Base-by-base conservation (phyloP, 164 flowering plant genomes). In the Piper betle region DNA sequence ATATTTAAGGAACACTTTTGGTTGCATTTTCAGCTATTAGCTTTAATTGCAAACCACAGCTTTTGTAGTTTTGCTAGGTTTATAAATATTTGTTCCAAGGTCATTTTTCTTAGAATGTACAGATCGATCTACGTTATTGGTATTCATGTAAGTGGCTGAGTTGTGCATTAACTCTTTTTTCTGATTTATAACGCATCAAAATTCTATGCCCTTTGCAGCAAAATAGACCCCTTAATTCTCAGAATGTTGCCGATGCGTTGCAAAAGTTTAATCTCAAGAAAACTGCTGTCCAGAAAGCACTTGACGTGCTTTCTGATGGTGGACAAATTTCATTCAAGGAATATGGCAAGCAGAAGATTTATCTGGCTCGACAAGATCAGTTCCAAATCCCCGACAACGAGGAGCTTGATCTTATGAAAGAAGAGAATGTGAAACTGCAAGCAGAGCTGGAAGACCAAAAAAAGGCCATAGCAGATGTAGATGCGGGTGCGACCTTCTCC, bases 321-420 rank as follows among this genome's bases (percentile, higher is more conserved):
- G 73, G 72, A 2, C 64, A 59, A 37, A 72, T 72, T 67, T 69
- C 75, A 39, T 75, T 67, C 61, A 75, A 88, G 78, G 99, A 94
- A 75, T 94, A 86, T 72, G 97, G 99, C 48, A 94, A 94, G 74
- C 97, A 86, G 79, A 94, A 88, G 79, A 84, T 90, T 60, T 94
- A 91, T 72, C 37, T 94, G 53, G 99, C 96, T 61, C 77, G 87
- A 66, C 96, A 94, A 73, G 95, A 91, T 78, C 96, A 85, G 69
- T 88, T 88, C 62, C 76, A 88, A 57, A 91, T 94, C 66, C 93
- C 95, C 60, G 82, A 79, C 74, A 80, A 63, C 55, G 91, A 91
- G 55, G 99, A 86, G 75, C 87, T 94, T 62, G 80, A 65, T 69
- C 75, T 37, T 41, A 91, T 94, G 96, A 94, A 94, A 75, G 87